phyloP scores from a whole-genome alignment of 78 protist species.

The Dictyostelium purpureum region DNA sequence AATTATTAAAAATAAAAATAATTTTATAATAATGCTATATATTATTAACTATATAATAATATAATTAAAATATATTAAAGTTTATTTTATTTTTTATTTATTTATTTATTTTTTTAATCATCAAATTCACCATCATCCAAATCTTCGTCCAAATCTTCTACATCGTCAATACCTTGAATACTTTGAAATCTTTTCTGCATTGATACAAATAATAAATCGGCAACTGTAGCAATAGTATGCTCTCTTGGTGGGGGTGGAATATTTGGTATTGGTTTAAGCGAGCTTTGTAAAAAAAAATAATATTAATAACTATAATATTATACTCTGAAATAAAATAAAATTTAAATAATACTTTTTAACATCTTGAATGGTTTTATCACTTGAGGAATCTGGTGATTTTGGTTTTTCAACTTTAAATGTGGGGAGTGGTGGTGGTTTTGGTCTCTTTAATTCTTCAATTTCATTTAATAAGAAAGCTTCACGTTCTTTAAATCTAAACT shows the following conservation, averaged over 20 bases:
- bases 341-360: not conserved
- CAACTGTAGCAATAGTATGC: slow-evolving; percentile 45
- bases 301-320: not conserved
- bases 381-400: not conserved
- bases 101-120: too few species aligned
- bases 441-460: slow-evolving; percentile 60
- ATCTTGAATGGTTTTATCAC: not conserved
- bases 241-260: slow-evolving; percentile 34
- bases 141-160: slow-evolving; percentile 40
- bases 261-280: slow-evolving; percentile 10
- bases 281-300: not conserved
- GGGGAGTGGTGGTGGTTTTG: slow-evolving; percentile 77
- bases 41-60: too few species aligned
- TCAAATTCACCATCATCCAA: slow-evolving; percentile 6
- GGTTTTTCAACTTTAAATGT: not conserved
- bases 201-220: slow-evolving; percentile 62
- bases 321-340: not conserved
- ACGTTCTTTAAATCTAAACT: not conserved
- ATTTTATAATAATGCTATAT: too few species aligned
- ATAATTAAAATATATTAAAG: too few species aligned
- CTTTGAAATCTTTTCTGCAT: slow-evolving; percentile 64
- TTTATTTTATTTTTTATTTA: too few species aligned
- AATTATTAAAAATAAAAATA: not conserved
- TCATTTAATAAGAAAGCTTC: slow-evolving; percentile 25
- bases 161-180: slow-evolving; percentile 34